Evolutionary conservation across 2,329 filamentous ascomycete genomes (phyloP), one percentile per base, ranked within the genome.

Genomic region (Phyllosticta citrichinensis): DNA sequence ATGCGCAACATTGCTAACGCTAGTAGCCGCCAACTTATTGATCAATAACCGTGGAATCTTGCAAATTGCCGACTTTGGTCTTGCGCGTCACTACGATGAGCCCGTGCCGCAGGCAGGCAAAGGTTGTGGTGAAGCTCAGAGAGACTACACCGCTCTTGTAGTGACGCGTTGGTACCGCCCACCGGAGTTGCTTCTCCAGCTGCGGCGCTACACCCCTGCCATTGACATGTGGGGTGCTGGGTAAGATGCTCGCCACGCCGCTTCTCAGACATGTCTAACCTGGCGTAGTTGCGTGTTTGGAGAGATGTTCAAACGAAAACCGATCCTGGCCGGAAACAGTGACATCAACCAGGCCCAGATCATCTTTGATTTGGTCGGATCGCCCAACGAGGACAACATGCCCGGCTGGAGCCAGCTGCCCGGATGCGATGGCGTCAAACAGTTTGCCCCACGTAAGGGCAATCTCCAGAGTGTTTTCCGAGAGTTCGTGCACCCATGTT

Each of bases 141-240:
- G 92, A 69, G 92, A 97, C 65, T 99, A 99, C 75, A 99, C 94
- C 4, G 91, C 89, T n/a, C 79, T 97, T 14, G 94, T 99, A 19
- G 94, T 99, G 11, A 99, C 94, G 17, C 81, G 94, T 69, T 99
- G 94, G 94, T 99, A 99, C 73, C 83, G 94, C 24, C 94, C 94
- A 35, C 94, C 94, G 0, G 94, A 99, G 80, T 80, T 99, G 50
- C 79, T 99, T 33, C 81, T 99, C 56, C 88, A 93, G 65, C 80
- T 99, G 33, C 87, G 91, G 68, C 85, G 85, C 66, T 99, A 99
- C 75, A 99, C 94, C n/a, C 91, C 92, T 14, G 92, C 94, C 10
- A 97, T 99, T 68, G 94, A 99, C 74, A 85, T 99, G 76, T 99
- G 94, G 94, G 94, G 94, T 67, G 93, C 97, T 66, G 94, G 93